Evolutionary conservation across 2,329 filamentous ascomycete genomes (phyloP).

Genomic region (Biscogniauxia sp.): DNA sequence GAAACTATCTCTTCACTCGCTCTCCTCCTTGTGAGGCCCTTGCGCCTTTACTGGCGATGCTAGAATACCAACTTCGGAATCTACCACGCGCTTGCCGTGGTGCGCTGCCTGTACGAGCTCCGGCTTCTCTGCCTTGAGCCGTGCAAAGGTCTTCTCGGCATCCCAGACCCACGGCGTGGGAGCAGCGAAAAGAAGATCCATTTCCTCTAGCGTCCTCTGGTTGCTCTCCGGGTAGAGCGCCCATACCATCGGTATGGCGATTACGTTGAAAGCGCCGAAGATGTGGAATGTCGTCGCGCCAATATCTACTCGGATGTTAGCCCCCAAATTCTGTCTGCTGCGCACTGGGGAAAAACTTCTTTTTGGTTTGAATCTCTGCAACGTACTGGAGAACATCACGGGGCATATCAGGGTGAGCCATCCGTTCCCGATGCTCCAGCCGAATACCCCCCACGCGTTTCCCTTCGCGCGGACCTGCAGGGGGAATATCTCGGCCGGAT

Average conservation of each 20-base stretch:
- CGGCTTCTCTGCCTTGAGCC: conserved; percentile 60
- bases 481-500: conserved; percentile 72
- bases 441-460: conserved; percentile 73
- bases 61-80: conserved; percentile 26
- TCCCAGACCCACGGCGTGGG: conserved; percentile 69
- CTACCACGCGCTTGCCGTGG: conserved; percentile 24
- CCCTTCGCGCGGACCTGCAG: conserved; percentile 69
- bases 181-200: conserved; percentile 69
- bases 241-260: conserved; percentile 69
- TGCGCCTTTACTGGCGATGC: not conserved
- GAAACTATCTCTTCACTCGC: not conserved
- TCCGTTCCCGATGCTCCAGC: conserved; percentile 74
- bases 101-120: conserved; percentile 40
- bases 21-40: conserved; percentile 1
- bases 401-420: conserved; percentile 42
- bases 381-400: conserved; percentile 30
- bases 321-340: not conserved
- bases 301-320: conserved; percentile 39
- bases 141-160: conserved; percentile 62
- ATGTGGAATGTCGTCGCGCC: conserved; percentile 72
- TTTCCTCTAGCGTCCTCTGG: conserved; percentile 71
- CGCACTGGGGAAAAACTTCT: not conserved
- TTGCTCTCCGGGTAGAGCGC: conserved; percentile 73
- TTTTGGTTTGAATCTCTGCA: conserved; percentile 13
- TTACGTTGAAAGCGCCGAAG: conserved; percentile 65